These are phyloP conservation scores for Exserohilum turcica DNA, from an alignment of 2,329 filamentous ascomycete species.

Conservation along the genomic window DNA sequence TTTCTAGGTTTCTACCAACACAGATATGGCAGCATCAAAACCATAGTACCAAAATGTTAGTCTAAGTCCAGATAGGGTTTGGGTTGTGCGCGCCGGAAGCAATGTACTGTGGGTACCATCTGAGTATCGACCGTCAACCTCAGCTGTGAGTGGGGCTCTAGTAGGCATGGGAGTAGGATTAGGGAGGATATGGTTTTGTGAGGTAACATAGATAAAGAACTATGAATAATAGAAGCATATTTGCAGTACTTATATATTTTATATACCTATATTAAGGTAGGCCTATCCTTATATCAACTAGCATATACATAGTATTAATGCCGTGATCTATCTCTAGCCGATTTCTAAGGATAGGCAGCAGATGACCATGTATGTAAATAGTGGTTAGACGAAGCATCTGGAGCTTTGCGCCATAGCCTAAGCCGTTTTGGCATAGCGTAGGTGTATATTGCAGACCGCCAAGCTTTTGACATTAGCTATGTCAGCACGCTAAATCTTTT, in stretches of 20 bases:
- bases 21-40: slow-evolving; percentile 9
- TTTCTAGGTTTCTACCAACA: neutral
- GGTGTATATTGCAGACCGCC: no score
- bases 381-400: neutral
- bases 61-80: slow-evolving; percentile 19
- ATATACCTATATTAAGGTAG: no score
- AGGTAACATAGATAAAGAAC: neutral
- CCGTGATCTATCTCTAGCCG: neutral
- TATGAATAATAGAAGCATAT: no score
- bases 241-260: no score
- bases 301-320: no score
- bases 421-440: no score
- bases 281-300: no score
- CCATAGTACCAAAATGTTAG: slow-evolving; percentile 14
- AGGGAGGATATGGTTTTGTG: slow-evolving; percentile 24
- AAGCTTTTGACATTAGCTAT: no score
- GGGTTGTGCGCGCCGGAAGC: slow-evolving; percentile 22
- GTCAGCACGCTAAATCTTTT: no score
- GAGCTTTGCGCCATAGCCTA: neutral
- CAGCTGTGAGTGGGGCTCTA: slow-evolving; percentile 15
- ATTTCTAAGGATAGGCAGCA: neutral
- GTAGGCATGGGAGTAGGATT: slow-evolving; percentile 18
- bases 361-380: neutral
- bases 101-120: slow-evolving; percentile 28
- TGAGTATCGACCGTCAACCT: slow-evolving; percentile 29